Evolutionary conservation across 495 filamentous ascomycete genomes (phyloP), one percentile per base, ranked within the genome.

Genomic region (Diplogelasinospora grovesii): DNA sequence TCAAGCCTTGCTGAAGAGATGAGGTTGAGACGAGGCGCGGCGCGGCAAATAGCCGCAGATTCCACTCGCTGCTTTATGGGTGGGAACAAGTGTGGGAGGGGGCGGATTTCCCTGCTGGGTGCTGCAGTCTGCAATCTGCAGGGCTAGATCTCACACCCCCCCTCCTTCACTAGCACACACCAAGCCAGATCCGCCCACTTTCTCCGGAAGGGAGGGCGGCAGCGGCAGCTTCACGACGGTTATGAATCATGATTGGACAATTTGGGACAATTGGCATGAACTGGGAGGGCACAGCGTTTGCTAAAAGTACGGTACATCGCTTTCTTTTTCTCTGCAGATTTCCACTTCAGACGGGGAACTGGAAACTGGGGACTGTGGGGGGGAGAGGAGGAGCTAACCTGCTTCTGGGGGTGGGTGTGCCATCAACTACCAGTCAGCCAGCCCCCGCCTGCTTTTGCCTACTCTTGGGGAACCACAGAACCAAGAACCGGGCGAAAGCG

Each of bases 211-310:
- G 10, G 20, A 8, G 39, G 28, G 23, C 8, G 28, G 47, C 41
- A 50, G 47, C 43, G 45, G 51, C 41, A 55, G 59, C 65, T 63
- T 64, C 63, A 63, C 53, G 61, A 64, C 43, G n/a, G 38, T 54
- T 57, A 64, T 49, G 60, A 64, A 35, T 55, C 60, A 65, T 70
- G 66, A 70, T 71, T 71, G 68, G 66, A 54, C 46, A 41, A 51
- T 29, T 23, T 36, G 33, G 28, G 44, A n/a, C n/a, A n/a, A n/a
- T n/a, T n/a, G n/a, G n/a, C n/a, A n/a, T 45, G 24, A 54, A 43
- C 19, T 42, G 39, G 29, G 48, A 49, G 32, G 18, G 4, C 34
- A 16, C 22, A 41, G 47, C 46, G 50, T 49, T 58, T 53, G 49
- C 37, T 49, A 56, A 56, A 58, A 56, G 59, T 53, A 59, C 59